Base-by-base conservation (phyloP, 305 asterid genomes). In the Rubia tinctorum region DNA sequence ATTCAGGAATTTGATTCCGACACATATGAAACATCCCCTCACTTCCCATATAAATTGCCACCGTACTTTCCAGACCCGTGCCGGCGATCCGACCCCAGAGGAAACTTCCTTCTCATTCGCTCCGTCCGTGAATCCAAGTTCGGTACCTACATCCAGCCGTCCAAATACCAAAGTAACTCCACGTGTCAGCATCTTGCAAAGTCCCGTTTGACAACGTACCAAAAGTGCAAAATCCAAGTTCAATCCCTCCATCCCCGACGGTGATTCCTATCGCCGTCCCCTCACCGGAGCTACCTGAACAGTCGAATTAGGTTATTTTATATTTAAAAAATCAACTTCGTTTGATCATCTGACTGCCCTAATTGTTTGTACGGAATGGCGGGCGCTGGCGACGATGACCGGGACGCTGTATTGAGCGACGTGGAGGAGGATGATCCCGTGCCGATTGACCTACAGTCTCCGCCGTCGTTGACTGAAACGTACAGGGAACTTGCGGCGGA, bases 381-480 rank as follows among this genome's bases (percentile, higher is more conserved):
- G 78, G 80, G 74, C 72, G 79, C 78, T 71, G 90, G 83, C 60
- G 96, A 87, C 25, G 95, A 87, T 37, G 93, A 85, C 0, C 83
- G 84, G 85, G 96, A 86, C 65, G 89, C 89, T 72, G 90, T 90
- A 10, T 75, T 95, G 82, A 92, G 97, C 91, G 99, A 95, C 68
- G 92, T 95, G 4, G 99, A 95, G 86, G 97, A 80, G 25, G 98
- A 92, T 65, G 98, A 90, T 83, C 95, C 90, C 49, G 77, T 73
- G 78, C 86, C 91, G 7, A 70, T 84, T 56, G 84, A 77, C 40
- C 62, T 82, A 20, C 75, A 78, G 66, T 65, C 78, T 73, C 82
- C 80, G 69, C 18, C 76, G 6, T 80, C 98, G 44, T n/a, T n/a
- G n/a, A 75, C 75, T 14, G 98, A 89, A 30, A 92, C 84, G 79